Base-by-base conservation (phyloP, 768 basidiomycete species). In the Gymnopilus junonius region DNA sequence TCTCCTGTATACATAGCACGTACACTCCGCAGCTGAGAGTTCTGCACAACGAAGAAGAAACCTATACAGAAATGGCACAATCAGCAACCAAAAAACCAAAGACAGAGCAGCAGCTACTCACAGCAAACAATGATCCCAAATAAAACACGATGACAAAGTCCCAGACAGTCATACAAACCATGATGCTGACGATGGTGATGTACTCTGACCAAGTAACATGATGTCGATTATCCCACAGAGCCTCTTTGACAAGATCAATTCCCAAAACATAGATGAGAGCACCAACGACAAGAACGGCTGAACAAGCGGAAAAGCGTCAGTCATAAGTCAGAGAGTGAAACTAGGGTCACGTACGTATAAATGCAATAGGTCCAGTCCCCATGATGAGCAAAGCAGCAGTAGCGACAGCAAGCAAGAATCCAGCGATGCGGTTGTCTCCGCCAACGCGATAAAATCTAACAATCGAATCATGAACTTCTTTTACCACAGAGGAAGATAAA, bases 1-100 rank as follows among this genome's bases (percentile, higher is more conserved):
- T 93, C 88, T 0, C 96, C 96, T 2, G 89, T 90, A 73, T 93
- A 89, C 37, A 94, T 82, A 0, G 89, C 85, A 8, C 97, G 87
- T 63, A 99, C 95, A 65, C 94, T 94, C 46, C 86, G 78, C 15
- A 93, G 76, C 68, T 90, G 91, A 0, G 95, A 97, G 62, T 93
- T 97, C 70, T 97, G 94, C 2, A 99, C 83, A n/a, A 99, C 97
- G 71, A 99, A 99, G 79, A 97, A 97, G 75, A 98, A 82, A 70
- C 91, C 93, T 93, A 59, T 2, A 53, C 21, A 35, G 15, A 50
- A 27, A 60, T 25, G 40, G 34, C 40, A 42, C 25, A 40, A 8
- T 23, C 20, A 32, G 29, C 29, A 55, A 56, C 21, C n/a, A n/a
- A 51, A 12, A 31, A 27, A 5, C 8, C 25, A 5, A 55, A 37